These are phyloP conservation scores for Teunomyces gatunensis DNA, from an alignment of 805 yeast genomes.

Conservation along the genomic window DNA sequence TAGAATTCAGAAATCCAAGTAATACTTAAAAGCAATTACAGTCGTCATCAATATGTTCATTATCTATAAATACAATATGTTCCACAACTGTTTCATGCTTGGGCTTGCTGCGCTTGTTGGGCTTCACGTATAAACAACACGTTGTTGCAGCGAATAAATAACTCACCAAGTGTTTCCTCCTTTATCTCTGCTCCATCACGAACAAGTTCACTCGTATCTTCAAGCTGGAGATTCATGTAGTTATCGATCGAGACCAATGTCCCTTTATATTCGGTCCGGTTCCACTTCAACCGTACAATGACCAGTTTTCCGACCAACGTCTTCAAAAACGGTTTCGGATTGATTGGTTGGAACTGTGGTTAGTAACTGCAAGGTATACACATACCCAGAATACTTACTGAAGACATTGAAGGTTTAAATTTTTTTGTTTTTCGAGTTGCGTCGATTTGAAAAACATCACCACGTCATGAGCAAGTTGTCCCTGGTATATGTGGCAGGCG, in stretches of 20 bases:
- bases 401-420: not conserved
- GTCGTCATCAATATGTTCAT: not conserved
- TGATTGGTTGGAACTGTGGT: conserved; percentile 55
- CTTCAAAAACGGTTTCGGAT: conserved; percentile 88
- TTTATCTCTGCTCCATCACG: conserved; percentile 38
- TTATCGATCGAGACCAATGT: conserved; percentile 76
- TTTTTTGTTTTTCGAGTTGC: not conserved
- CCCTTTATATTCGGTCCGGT: conserved; percentile 84
- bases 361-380: not conserved
- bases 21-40: too few species aligned
- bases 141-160: conserved; percentile 28
- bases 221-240: conserved; percentile 85
- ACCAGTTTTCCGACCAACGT: conserved; percentile 71
- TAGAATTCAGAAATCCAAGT: too few species aligned
- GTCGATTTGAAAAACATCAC: too few species aligned
- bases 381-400: not conserved
- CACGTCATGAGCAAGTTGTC: conserved; percentile 18
- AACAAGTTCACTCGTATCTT: conserved; percentile 49
- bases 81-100: not conserved
- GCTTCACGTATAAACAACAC: conserved; percentile 24
- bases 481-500: conserved; percentile 26
- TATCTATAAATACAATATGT: not conserved
- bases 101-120: not conserved
- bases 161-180: conserved; percentile 24
- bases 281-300: conserved; percentile 84